Conservation (phyloP, 352 stramenopile genomes). For the Pythium angustatum region DNA sequence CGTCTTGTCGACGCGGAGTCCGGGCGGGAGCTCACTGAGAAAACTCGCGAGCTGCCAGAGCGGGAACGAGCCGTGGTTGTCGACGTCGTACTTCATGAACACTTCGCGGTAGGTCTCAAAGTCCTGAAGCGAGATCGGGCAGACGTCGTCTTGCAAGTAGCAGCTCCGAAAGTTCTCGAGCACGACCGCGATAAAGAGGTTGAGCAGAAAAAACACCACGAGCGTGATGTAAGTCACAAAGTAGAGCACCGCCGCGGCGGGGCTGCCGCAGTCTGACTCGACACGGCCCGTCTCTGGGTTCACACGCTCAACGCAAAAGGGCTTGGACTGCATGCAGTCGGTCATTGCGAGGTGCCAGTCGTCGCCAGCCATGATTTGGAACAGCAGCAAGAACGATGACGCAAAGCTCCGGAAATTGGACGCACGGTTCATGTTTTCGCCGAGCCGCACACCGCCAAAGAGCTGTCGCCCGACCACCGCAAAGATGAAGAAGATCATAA, state of each 20-base stretch:
- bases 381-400: constrained; percentile 65
- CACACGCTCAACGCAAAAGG: constrained; percentile 55
- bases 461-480: constrained; percentile 72
- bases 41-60: constrained; percentile 70
- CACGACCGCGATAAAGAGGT: constrained; percentile 82
- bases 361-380: constrained; percentile 82
- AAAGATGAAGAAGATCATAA: constrained; percentile 86
- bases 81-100: constrained; percentile 61
- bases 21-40: constrained; percentile 51
- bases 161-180: constrained; percentile 82
- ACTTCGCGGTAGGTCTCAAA: constrained; percentile 76
- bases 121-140: constrained; percentile 69
- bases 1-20: constrained; percentile 55
- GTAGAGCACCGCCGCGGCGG: constrained; percentile 46
- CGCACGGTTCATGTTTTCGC: constrained; percentile 60
- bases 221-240: constrained; percentile 76
- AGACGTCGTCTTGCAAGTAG: constrained; percentile 78
- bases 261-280: constrained; percentile 68
- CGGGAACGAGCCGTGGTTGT: constrained; percentile 56
- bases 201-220: constrained; percentile 83
- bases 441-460: constrained; percentile 64
- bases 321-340: constrained; percentile 64
- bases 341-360: constrained; percentile 85
- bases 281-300: constrained; percentile 32
- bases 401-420: constrained; percentile 73